Conservation (phyloP, 768 basidiomycete genomes). For the Lactarius sanguifluus region DNA sequence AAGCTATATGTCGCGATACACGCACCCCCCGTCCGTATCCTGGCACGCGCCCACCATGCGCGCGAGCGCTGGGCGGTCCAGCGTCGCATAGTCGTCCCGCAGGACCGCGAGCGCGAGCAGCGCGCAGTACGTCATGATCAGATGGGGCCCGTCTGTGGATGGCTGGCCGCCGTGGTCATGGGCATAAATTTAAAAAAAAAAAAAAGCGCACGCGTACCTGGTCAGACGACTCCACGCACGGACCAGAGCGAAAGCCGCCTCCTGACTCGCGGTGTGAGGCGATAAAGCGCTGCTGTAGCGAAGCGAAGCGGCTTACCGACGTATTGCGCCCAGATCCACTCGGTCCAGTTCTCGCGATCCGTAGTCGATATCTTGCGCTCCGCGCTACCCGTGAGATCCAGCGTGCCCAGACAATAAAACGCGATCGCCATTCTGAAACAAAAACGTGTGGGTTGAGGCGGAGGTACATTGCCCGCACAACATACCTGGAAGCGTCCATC, state of each 20-base stretch:
- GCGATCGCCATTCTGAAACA: slow-evolving; percentile 68
- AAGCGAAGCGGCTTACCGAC: slow-evolving; percentile 44
- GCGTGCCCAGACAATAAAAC: slow-evolving; percentile 84
- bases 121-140: slow-evolving; percentile 94
- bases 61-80: slow-evolving; percentile 70
- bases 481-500: slow-evolving; percentile 65
- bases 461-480: too few relatives aligned
- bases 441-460: too few relatives aligned
- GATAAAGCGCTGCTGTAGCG: too few relatives aligned
- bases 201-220: not conserved
- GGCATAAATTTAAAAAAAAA: too few relatives aligned
- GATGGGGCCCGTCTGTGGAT: slow-evolving; percentile 64
- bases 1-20: not conserved
- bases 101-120: slow-evolving; percentile 80
- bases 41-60: slow-evolving; percentile 72
- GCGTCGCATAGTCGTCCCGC: slow-evolving; percentile 73
- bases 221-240: slow-evolving; percentile 47
- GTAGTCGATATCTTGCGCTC: slow-evolving; percentile 44
- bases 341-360: slow-evolving; percentile 64
- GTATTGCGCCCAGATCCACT: slow-evolving; percentile 93
- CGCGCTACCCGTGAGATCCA: slow-evolving; percentile 71
- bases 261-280: not conserved
- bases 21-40: slow-evolving; percentile 78
- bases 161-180: not conserved
- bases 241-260: slow-evolving; percentile 68